Conservation (phyloP, 345 rosid species). For the Psidium friedrichsthalianum region DNA sequence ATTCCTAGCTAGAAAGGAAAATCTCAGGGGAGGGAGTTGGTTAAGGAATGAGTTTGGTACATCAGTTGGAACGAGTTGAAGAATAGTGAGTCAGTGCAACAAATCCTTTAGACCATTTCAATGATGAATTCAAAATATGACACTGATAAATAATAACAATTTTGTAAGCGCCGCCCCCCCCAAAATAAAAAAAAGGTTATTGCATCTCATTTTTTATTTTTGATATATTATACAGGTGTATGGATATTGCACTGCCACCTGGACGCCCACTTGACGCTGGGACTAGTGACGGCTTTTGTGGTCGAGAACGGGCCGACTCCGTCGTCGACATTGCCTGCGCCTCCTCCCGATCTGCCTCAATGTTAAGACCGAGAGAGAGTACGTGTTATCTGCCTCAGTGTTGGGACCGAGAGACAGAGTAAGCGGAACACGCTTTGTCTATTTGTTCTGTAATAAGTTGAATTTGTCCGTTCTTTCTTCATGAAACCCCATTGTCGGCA, state of each 20-base stretch:
- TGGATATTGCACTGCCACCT: constrained; percentile 11
- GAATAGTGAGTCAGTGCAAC: background rate
- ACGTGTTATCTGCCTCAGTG: constrained; percentile 8
- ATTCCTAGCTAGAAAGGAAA: no score
- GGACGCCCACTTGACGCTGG: constrained; percentile 4
- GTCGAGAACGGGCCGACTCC: constrained; percentile 8
- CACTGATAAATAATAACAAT: background rate
- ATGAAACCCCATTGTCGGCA: background rate
- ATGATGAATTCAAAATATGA: background rate
- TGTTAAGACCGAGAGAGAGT: background rate
- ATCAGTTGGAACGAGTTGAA: background rate
- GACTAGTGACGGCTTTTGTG: background rate
- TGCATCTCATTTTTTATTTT: background rate
- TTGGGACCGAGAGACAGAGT: background rate
- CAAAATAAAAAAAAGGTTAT: background rate
- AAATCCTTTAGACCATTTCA: background rate
- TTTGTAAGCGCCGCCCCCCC: no score
- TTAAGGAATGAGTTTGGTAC: background rate
- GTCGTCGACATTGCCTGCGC: constrained; percentile 3
- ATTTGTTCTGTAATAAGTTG: background rate
- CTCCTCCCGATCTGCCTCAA: constrained; percentile 5
- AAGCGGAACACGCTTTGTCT: background rate
- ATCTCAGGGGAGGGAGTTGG: background rate
- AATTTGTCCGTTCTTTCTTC: background rate
- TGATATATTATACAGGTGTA: background rate